phyloP scores from a whole-genome alignment of 208 protist species.

The Strigomonas galati region DNA sequence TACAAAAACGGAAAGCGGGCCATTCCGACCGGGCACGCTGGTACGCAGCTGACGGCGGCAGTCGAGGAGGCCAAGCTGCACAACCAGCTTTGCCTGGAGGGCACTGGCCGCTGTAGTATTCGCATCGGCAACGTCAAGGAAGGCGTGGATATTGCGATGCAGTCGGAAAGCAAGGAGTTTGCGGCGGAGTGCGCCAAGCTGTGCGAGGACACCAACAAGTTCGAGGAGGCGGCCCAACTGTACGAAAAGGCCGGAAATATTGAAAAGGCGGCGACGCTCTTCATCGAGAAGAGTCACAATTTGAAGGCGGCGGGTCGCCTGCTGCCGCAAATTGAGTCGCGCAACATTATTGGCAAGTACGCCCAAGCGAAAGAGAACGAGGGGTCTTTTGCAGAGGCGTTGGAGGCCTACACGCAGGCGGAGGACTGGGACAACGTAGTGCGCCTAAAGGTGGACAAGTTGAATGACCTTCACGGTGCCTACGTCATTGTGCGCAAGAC shows the following conservation, averaged over 20 bases:
- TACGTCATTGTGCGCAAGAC: conserved; percentile 94
- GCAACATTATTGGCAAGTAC: conserved; percentile 93
- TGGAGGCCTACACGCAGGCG: conserved; percentile 89
- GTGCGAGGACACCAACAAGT: conserved; percentile 90
- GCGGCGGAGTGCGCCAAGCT: conserved; percentile 92
- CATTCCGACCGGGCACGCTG: conserved; percentile 71
- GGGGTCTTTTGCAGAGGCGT: conserved; percentile 90
- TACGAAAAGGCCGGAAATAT: conserved; percentile 91
- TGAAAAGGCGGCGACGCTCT: conserved; percentile 93
- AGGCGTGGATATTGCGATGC: conserved; percentile 80
- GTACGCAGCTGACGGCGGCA: conserved; percentile 71
- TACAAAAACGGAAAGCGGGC: conserved; percentile 64
- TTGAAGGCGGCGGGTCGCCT: conserved; percentile 82
- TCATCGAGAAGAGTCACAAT: conserved; percentile 93
- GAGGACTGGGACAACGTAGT: conserved; percentile 96
- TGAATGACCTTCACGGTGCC: conserved; percentile 93
- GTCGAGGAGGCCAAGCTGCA: conserved; percentile 71
- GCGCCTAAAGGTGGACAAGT: conserved; percentile 92
- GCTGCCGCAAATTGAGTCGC: conserved; percentile 87
- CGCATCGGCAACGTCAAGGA: conserved; percentile 81
- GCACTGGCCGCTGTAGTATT: conserved; percentile 87
- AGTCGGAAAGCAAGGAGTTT: conserved; percentile 63
- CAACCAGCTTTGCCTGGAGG: conserved; percentile 80
- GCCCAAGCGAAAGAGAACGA: conserved; percentile 88
- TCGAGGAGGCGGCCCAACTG: conserved; percentile 92